These are phyloP conservation scores for Brassica incana DNA, from an alignment of 345 rosid species.

Conservation along the genomic window DNA sequence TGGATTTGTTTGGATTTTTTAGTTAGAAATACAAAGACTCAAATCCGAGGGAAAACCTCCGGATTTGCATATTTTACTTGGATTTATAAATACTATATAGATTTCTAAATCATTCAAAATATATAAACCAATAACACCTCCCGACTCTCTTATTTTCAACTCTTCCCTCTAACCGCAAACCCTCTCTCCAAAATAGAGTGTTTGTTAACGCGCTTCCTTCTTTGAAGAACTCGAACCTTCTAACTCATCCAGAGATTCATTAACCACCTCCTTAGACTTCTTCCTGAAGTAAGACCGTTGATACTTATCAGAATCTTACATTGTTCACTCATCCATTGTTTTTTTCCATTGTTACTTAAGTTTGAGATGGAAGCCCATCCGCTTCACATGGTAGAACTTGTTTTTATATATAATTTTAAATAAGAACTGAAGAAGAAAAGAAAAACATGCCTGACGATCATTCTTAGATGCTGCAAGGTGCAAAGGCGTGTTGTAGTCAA, in stretches of 20 bases:
- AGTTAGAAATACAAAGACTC: too few species aligned
- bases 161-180: neutral
- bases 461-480: constrained; percentile 35
- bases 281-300: neutral
- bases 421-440: neutral
- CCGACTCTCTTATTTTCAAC: too few species aligned
- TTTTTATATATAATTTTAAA: neutral
- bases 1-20: too few species aligned
- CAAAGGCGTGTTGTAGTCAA: constrained; percentile 12
- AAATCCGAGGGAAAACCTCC: too few species aligned
- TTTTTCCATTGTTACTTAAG: neutral
- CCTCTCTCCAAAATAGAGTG: neutral
- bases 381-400: neutral
- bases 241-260: neutral
- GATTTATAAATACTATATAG: too few species aligned
- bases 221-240: neutral
- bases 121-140: too few species aligned
- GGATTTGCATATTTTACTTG: too few species aligned
- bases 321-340: neutral
- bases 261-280: neutral
- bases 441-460: constrained; percentile 29
- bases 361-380: neutral
- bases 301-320: neutral
- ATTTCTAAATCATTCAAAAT: too few species aligned
- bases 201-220: neutral